Base-by-base conservation (phyloP, 805 yeast species). In the Candida pseudoglaebosa region DNA sequence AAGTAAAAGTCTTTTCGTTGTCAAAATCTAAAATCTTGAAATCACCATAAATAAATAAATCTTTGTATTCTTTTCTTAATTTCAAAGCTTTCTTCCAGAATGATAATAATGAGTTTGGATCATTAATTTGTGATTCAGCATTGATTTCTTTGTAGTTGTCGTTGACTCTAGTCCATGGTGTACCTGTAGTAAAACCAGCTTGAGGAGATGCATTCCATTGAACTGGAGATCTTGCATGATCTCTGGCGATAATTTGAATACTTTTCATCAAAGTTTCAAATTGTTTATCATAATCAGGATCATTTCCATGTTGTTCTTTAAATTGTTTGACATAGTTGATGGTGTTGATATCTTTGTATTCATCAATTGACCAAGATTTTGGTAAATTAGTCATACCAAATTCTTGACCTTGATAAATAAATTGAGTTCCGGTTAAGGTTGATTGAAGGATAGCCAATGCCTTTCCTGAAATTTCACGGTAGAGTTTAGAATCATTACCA, bases 371-470 rank as follows among this genome's bases (percentile, higher is more conserved):
- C 78, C 79, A 75, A 29, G 52, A 50, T 37, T 57, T 49, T 16
- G 75, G 65, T 21, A 75, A 55, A 50, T 77, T 77, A 38, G 67
- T 66, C 73, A 71, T 72, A 24, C 78, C 82, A 43, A 78, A 59
- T 48, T 78, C 83, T 53, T 78, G 83, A 37, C 82, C 83, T 56
- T 78, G 82, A 56, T 76, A 78, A 28, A 78, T 57, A 56, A 65
- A 78, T 38, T 75, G 54, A 10, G 82, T 75, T 35, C 83, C 82
- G 20, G 77, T 70, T 46, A 75, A 62, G 10, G 78, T 50, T 9
- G 64, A 39, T 44, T 70, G 67, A 50, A 77, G 53, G 34, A 70
- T 44, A 13, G 78, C 65, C 44, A 77, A 51, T 51, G 75, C 54
- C 56, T 77, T 77, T 20, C 77, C 76, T 20, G 76, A 65, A 37